These are phyloP conservation scores for Populus hybrid DNA, from an alignment of 441 rosid species.

Conservation along the genomic window DNA sequence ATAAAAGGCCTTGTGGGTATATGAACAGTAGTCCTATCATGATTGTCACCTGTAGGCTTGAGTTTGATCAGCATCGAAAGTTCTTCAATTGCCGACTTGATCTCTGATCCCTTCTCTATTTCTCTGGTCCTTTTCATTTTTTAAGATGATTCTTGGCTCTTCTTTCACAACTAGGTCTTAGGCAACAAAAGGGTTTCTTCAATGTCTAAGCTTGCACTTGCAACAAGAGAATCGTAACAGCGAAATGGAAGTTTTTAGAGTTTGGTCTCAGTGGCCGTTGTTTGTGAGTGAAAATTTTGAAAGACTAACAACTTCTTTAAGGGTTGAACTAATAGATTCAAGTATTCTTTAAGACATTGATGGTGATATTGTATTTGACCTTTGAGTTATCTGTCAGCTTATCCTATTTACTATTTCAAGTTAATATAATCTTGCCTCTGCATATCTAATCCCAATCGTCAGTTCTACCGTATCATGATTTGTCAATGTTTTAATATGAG, in stretches of 20 bases:
- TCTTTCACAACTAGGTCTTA: conserved; percentile 1
- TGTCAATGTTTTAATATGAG: background rate
- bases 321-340: background rate
- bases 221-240: background rate
- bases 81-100: conserved; percentile 80
- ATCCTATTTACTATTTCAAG: background rate
- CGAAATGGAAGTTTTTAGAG: no score
- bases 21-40: conserved; percentile 26
- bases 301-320: background rate
- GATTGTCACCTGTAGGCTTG: conserved; percentile 26
- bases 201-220: background rate
- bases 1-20: conserved; percentile 66
- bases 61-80: conserved; percentile 46
- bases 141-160: background rate
- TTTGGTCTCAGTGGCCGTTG: background rate
- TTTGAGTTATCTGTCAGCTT: conserved; percentile 35
- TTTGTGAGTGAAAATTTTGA: background rate
- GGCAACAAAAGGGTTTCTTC: conserved; percentile 7
- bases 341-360: conserved; percentile 21
- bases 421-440: background rate
- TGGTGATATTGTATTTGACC: conserved; percentile 45
- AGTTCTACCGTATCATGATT: background rate
- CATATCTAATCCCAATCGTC: background rate
- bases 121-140: no score
- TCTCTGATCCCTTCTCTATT: conserved; percentile 66